Conservation (phyloP, 441 rosid species). For the Pelargonium citronellum region DNA sequence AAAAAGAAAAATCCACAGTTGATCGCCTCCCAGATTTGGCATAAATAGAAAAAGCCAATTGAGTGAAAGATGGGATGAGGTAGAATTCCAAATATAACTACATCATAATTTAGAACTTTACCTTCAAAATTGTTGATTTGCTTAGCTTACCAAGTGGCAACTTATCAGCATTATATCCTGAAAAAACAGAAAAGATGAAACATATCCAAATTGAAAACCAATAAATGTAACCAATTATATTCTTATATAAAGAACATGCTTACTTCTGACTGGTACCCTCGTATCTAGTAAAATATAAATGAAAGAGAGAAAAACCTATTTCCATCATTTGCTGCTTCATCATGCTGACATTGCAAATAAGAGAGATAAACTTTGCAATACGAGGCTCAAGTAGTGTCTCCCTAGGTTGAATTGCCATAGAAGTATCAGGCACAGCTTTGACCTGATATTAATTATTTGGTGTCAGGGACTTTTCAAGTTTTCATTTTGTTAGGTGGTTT, state of each 20-base stretch:
- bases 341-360: slow-evolving; percentile 83
- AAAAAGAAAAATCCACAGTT: background rate
- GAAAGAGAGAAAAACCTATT: slow-evolving; percentile 48
- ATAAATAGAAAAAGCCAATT: background rate
- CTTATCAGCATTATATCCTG: slow-evolving; percentile 86
- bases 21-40: background rate
- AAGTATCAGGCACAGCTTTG: slow-evolving; percentile 27
- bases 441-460: slow-evolving; percentile 31
- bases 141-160: slow-evolving; percentile 94
- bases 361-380: slow-evolving; percentile 71
- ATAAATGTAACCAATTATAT: background rate
- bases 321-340: slow-evolving; percentile 94
- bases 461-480: too few species aligned
- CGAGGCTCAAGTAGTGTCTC: slow-evolving; percentile 58
- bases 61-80: too few species aligned
- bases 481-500: too few species aligned
- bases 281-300: slow-evolving; percentile 10
- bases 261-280: slow-evolving; percentile 8
- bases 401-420: slow-evolving; percentile 44
- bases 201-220: slow-evolving; percentile 10
- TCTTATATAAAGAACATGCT: slow-evolving; percentile 11
- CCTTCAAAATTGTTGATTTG: slow-evolving; percentile 73
- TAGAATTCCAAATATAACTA: background rate
- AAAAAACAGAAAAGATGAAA: slow-evolving; percentile 17
- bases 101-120: slow-evolving; percentile 17